Percentiles rank a stretch among this genome's conserved stretches.
These are phyloP conservation scores for Jackrogersella multiformis DNA, from an alignment of 495 filamentous ascomycete species.

Conservation along the genomic window DNA sequence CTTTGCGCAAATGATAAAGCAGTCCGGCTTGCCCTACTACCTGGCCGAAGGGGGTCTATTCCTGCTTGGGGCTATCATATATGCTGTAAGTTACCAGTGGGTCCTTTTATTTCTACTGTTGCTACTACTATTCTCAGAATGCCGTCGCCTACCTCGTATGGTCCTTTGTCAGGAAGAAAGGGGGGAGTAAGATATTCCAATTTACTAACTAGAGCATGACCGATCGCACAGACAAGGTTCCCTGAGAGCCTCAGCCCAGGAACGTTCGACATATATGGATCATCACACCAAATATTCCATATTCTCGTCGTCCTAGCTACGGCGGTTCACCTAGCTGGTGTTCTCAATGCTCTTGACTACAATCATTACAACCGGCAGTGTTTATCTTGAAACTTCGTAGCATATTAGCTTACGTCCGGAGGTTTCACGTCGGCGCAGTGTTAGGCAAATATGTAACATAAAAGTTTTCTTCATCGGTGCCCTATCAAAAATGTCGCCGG, in stretches of 20 bases:
- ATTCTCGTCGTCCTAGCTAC: slow-evolving; percentile 69
- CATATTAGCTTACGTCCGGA: background rate
- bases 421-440: background rate
- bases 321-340: slow-evolving; percentile 64
- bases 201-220: slow-evolving; percentile 29
- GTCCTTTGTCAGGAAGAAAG: background rate
- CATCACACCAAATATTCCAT: slow-evolving; percentile 73
- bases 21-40: slow-evolving; percentile 59
- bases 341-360: slow-evolving; percentile 65
- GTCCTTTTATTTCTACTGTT: slow-evolving; percentile 9
- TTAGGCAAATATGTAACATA: background rate
- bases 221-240: slow-evolving; percentile 47
- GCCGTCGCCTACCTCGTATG: background rate
- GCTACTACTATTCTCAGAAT: background rate
- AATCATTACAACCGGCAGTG: slow-evolving; percentile 47
- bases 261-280: slow-evolving; percentile 68
- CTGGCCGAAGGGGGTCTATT: slow-evolving; percentile 49
- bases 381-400: background rate
- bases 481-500: too few species aligned
- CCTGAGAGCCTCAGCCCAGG: slow-evolving; percentile 53
- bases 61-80: slow-evolving; percentile 51
- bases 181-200: background rate
- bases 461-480: background rate
- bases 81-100: slow-evolving; percentile 51
- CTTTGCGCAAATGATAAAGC: slow-evolving; percentile 49